phyloP scores from a whole-genome alignment of 768 basidiomycete genomes.

The Lactarius sp. region DNA sequence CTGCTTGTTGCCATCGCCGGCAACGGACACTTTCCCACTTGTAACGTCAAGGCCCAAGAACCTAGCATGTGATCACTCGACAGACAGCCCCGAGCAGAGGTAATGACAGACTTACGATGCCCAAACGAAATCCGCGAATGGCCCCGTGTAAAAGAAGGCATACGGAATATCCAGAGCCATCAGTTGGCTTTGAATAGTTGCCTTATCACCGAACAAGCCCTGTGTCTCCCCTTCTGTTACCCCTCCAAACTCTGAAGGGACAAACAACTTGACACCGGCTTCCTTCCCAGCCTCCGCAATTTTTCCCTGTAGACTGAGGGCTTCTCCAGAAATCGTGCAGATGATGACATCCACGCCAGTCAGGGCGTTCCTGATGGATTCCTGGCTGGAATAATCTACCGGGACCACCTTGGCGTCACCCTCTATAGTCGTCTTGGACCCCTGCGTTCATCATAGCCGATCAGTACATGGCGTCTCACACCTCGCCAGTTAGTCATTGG shows the following conservation, averaged over 20 bases:
- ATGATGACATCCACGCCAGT: constrained; percentile 20
- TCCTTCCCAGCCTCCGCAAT: constrained; percentile 19
- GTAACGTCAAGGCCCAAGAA: constrained; percentile 11
- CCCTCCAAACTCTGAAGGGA: constrained; percentile 19
- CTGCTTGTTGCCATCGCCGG: constrained; percentile 23
- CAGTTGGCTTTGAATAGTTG: constrained; percentile 1
- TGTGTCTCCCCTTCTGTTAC: constrained; percentile 16
- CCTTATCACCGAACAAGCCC: constrained; percentile 13
- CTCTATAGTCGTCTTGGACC: constrained; percentile 26
- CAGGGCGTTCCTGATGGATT: constrained; percentile 8
- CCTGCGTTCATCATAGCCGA: constrained; percentile 13
- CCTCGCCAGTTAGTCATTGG: neutral
- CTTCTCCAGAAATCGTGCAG: constrained; percentile 1
- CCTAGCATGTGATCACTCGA: neutral
- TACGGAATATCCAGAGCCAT: constrained; percentile 20
- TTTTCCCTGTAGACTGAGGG: neutral
- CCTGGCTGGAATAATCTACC: constrained; percentile 19
- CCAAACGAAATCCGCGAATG: constrained; percentile 18
- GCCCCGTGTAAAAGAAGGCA: constrained; percentile 25
- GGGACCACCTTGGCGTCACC: constrained; percentile 8
- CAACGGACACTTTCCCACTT: constrained; percentile 20
- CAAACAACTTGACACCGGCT: constrained; percentile 15
- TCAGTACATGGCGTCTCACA: neutral
- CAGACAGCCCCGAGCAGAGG: neutral
- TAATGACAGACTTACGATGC: neutral